Evolutionary conservation across 441 rosid genomes (phyloP), one percentile per base, ranked within the genome.

Genomic region (Lepidium campestre): DNA sequence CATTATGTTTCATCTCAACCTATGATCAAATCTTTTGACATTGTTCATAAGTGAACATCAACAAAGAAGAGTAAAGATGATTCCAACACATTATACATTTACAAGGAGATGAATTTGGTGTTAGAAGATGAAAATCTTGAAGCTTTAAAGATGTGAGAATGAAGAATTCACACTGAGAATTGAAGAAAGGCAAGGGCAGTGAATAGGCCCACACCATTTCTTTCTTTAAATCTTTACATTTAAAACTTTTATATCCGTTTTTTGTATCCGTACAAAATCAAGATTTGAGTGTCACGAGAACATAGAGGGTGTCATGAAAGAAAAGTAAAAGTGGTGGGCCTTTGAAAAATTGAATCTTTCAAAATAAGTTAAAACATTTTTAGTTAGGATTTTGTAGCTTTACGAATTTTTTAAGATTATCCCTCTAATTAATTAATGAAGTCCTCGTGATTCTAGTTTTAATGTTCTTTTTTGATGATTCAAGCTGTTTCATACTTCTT

Each of bases 231-330:
- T 37, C 47, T 25, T 27, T 7, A 10, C 14, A 15, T 15, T 41
- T 6, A 69, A 42, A 22, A 11, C n/a, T 45, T 61, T 52, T 10
- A 25, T 63, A 63, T 64, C 54, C 70, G 49, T 65, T 72, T 61
- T 44, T 32, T 60, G 67, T 32, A 25, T 65, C 76, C 76, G 76
- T 66, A 72, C 76, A 37, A n/a, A n/a, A 41, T 23, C 36, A 35
- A 45, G 22, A 19, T 20, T 11, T 18, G 44, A 66, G 53, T 27
- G 71, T 72, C 76, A 72, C 76, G 76, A 72, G 67, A 72, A 72
- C 42, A 15, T 65, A 65, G 67, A 50, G 71, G 71, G 58, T 65
- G 67, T 65, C 35, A 72, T 72, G 75, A 63, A 71, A 49, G 23
- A 25, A 7, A 14, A 25, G 44, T n/a, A n/a, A 37, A 70, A 22